These are phyloP conservation scores for Starmerella vaccinii DNA, from an alignment of 805 yeast genomes.

Conservation along the genomic window DNA sequence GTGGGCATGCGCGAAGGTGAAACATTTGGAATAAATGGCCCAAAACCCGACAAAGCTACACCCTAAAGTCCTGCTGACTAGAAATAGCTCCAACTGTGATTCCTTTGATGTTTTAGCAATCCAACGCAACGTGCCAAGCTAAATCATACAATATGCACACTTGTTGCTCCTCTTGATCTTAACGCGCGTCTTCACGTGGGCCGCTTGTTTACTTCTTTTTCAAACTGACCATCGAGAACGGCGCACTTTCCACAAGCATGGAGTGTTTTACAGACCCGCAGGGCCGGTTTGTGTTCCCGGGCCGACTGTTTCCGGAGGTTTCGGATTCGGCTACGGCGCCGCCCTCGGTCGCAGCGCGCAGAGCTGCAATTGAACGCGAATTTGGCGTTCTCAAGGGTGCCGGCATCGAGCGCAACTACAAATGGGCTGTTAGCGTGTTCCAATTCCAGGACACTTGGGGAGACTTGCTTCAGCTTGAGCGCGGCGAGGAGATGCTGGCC, in stretches of 20 bases:
- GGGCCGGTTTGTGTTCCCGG: constrained; percentile 28
- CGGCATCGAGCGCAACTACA: constrained; percentile 9
- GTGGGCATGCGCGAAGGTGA: too few relatives aligned
- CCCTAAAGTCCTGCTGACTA: too few relatives aligned
- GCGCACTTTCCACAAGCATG: constrained; percentile 7
- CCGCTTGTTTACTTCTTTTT: constrained; percentile 4
- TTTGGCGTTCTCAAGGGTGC: background rate
- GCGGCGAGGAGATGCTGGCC: constrained; percentile 15
- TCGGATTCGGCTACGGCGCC: constrained; percentile 8
- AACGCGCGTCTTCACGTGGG: constrained; percentile 4
- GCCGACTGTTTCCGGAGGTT: constrained; percentile 28
- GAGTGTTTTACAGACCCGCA: constrained; percentile 25
- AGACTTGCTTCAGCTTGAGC: constrained; percentile 17
- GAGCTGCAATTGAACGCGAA: constrained; percentile 7
- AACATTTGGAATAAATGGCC: too few relatives aligned
- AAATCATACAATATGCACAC: background rate
- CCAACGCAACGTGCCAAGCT: background rate
- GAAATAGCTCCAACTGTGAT: too few relatives aligned
- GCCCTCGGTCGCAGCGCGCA: constrained; percentile 12
- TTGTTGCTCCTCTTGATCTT: background rate
- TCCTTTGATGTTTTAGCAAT: background rate
- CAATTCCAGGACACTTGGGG: constrained; percentile 28
- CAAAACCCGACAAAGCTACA: too few relatives aligned
- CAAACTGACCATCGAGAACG: background rate
- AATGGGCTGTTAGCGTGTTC: constrained; percentile 29